Evolutionary conservation across 2,329 filamentous ascomycete genomes (phyloP), one percentile per base, ranked within the genome.

Genomic region (Beauveria scarabaeidicola): DNA sequence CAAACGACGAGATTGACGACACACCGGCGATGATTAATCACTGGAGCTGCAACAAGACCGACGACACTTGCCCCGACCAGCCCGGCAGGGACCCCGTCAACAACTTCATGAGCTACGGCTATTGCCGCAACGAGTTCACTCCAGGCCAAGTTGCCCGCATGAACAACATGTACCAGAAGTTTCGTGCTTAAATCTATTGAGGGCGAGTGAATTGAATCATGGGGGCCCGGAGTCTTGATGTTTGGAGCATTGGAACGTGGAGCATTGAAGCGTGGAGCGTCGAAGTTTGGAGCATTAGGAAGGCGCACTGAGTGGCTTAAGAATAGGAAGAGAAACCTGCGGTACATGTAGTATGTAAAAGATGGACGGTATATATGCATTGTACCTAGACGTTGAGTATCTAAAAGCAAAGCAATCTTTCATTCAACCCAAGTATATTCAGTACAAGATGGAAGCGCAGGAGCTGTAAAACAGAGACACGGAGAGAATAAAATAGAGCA

Each of bases 1-100:
- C 68, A 15, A 66, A 66, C 62, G 5, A 61, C 51, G 9, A 61
- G 64, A 57, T 71, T 65, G 21, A 66, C 63, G 21, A 61, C 38
- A 27, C 71, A 65, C 58, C 68, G 57, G 27, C 63, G 63, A 36
- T 69, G 66, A 40, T 38, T 36, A 59, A n/a, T 48, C 21, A 32
- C 27, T 59, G 40, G 40, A 27, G 55, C 44, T 63, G 62, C 23
- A 38, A 59, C n/a, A 13, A 29, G 21, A 56, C 44, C 11, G 43
- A 52, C 7, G 58, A 63, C 9, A 58, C 36, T 10, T 60, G 60
- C 38, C 57, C 57, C 15, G 46, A 55, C 19, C 32, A 54, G 41
- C 62, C 57, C 7, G 62, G 62, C 17, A 41, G 43, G 7, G 62
- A 63, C 40, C 57, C 62, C 15, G 54, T 63, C 21, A 54, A 59